These are phyloP conservation scores for Conticribra weissflogii DNA, from an alignment of 108 stramenopile genomes.

Conservation along the genomic window DNA sequence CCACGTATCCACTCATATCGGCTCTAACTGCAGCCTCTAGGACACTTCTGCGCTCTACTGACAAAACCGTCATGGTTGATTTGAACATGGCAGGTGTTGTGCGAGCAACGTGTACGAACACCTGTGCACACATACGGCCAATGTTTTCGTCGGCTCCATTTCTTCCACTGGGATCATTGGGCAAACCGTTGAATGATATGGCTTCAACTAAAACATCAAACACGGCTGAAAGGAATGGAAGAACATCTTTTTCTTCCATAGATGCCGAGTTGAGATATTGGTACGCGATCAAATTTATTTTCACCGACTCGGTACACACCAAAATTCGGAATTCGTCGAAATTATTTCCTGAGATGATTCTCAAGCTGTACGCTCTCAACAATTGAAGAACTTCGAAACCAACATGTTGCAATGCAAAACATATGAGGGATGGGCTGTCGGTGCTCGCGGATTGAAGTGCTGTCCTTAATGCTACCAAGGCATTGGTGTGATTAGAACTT, in stretches of 20 bases:
- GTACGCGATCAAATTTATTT: conserved; percentile 69
- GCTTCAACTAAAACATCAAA: conserved; percentile 64
- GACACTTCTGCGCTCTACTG: conserved; percentile 60
- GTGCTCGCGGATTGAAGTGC: conserved; percentile 35
- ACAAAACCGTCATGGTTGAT: conserved; percentile 52
- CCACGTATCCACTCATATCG: conserved; percentile 85
- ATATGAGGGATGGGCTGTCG: conserved; percentile 41
- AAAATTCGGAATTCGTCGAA: conserved; percentile 39
- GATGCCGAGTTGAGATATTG: conserved; percentile 60
- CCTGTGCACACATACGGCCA: conserved; percentile 81
- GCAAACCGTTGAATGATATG: conserved; percentile 81
- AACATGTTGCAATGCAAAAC: conserved; percentile 44
- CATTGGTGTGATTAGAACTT: conserved; percentile 38
- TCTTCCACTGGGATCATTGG: conserved; percentile 62
- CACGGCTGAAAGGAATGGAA: conserved; percentile 58
- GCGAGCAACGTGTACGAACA: conserved; percentile 70
- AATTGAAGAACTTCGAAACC: conserved; percentile 63
- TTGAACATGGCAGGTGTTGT: conserved; percentile 75
- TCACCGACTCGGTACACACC: conserved; percentile 70
- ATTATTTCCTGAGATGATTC: conserved; percentile 19
- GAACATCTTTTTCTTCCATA: conserved; percentile 47
- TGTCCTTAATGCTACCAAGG: conserved; percentile 50
- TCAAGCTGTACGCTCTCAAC: conserved; percentile 63
- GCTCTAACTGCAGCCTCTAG: conserved; percentile 84
- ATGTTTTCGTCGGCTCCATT: conserved; percentile 51